These are phyloP conservation scores for Colletotrichum siamense DNA, from an alignment of 2,329 filamentous ascomycete genomes.

Conservation along the genomic window DNA sequence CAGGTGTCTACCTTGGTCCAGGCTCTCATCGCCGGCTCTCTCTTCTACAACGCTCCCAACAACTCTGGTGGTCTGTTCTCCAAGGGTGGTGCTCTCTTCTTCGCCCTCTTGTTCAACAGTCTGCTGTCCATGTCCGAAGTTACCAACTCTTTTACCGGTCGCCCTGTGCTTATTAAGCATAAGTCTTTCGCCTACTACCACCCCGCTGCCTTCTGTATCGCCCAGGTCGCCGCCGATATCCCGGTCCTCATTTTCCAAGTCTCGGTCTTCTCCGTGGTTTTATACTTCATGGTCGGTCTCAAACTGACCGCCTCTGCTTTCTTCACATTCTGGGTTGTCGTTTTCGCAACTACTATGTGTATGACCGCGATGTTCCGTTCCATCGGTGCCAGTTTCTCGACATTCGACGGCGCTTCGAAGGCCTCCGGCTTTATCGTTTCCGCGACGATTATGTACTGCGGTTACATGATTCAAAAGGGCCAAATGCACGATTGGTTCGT, in stretches of 20 bases:
- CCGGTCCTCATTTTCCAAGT: conserved; percentile 65
- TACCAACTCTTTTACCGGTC: conserved; percentile 64
- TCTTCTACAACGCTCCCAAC: conserved; percentile 69
- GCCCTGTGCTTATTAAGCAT: conserved; percentile 65
- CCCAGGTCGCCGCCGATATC: conserved; percentile 59
- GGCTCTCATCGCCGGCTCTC: conserved; percentile 67
- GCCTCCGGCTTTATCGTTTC: conserved; percentile 55
- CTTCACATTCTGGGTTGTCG: conserved; percentile 66
- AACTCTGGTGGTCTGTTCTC: conserved; percentile 66
- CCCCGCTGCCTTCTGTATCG: conserved; percentile 63
- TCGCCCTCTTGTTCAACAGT: conserved; percentile 67
- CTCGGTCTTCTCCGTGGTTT: conserved; percentile 58
- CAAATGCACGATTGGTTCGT: conserved; percentile 69
- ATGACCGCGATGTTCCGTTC: conserved; percentile 66
- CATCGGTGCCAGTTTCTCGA: conserved; percentile 59
- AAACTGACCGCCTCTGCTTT: conserved; percentile 56
- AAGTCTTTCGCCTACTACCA: conserved; percentile 63
- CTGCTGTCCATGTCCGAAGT: conserved; percentile 72
- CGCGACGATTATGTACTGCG: conserved; percentile 65
- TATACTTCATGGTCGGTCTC: conserved; percentile 70
- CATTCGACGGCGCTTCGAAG: conserved; percentile 66
- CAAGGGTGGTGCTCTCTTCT: conserved; percentile 69
- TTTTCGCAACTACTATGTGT: conserved; percentile 57
- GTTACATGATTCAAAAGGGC: conserved; percentile 66
- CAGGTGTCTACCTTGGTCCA: conserved; percentile 62